Conservation (phyloP, 2,329 filamentous ascomycete genomes). For the Neonectria faginata region DNA sequence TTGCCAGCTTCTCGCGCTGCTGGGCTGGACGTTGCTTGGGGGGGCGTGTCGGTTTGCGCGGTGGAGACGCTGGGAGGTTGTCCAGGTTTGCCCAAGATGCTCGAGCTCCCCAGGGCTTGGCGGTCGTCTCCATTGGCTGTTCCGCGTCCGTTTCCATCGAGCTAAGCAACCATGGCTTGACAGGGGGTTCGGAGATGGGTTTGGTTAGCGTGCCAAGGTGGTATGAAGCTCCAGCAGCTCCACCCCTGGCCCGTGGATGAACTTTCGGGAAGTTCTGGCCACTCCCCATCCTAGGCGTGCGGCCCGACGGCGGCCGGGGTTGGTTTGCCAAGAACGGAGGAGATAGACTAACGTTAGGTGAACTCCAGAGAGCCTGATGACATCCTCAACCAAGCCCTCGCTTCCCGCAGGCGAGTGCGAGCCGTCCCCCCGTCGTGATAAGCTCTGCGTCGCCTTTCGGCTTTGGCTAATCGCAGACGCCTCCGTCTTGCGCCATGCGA, state of each 20-base stretch:
- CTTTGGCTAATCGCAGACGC: not conserved
- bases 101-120: not conserved
- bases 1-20: not conserved
- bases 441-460: not conserved
- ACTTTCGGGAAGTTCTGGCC: slow-evolving; percentile 33
- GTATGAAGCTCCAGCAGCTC: slow-evolving; percentile 2
- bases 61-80: not conserved
- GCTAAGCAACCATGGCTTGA: not conserved
- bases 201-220: slow-evolving; percentile 10
- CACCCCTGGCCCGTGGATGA: slow-evolving; percentile 30
- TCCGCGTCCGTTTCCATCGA: not conserved
- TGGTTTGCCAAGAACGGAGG: not conserved
- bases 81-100: not conserved
- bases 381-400: slow-evolving; percentile 1
- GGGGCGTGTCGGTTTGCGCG: not conserved
- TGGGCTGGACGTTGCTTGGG: slow-evolving; percentile 13
- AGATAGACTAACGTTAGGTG: not conserved
- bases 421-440: not conserved
- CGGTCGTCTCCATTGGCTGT: slow-evolving; percentile 11
- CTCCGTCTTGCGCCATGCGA: not conserved
- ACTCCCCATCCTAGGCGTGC: slow-evolving; percentile 13
- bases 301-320: not conserved
- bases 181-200: slow-evolving; percentile 39
- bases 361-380: not conserved
- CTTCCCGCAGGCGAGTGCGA: not conserved